Conservation (phyloP, 2,329 filamentous ascomycete species). For the Keithomyces neogunnii region DNA sequence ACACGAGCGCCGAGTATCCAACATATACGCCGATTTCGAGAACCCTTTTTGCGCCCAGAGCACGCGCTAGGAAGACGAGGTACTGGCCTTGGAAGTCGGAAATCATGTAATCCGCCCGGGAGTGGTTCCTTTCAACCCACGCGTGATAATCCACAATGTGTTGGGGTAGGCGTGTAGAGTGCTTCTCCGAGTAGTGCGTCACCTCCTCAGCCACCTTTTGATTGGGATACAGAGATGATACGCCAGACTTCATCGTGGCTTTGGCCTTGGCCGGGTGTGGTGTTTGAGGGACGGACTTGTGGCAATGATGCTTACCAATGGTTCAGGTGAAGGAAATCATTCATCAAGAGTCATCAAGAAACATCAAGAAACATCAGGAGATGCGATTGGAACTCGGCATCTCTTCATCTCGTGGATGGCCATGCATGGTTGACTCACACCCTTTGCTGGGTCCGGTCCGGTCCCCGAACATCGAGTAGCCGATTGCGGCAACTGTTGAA, state of each 20-base stretch:
- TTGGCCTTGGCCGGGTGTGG: no score
- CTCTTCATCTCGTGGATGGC: no score
- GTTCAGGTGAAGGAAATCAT: no score
- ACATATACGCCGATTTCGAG: slow-evolving; percentile 34
- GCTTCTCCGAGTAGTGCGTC: slow-evolving; percentile 25
- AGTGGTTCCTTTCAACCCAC: slow-evolving; percentile 14
- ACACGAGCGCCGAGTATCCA: slow-evolving; percentile 32
- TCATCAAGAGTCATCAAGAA: no score
- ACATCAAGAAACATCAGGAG: no score
- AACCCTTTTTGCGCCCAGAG: slow-evolving; percentile 29
- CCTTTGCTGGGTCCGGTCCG: no score
- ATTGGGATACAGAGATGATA: slow-evolving; percentile 27
- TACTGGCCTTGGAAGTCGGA: slow-evolving; percentile 25
- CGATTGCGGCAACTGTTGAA: no score
- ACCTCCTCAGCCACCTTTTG: slow-evolving; percentile 23
- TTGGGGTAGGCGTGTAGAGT: slow-evolving; percentile 25
- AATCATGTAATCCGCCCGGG: slow-evolving; percentile 22
- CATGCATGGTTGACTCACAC: no score
- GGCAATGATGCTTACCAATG: no score
- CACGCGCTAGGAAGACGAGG: slow-evolving; percentile 25
- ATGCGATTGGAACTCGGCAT: no score
- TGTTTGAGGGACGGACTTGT: no score
- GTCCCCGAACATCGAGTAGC: no score
- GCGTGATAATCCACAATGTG: slow-evolving; percentile 28
- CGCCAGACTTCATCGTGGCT: slow-evolving; percentile 21